phyloP scores from a whole-genome alignment of 768 basidiomycete species.

The Pulveroboletus sp. region DNA sequence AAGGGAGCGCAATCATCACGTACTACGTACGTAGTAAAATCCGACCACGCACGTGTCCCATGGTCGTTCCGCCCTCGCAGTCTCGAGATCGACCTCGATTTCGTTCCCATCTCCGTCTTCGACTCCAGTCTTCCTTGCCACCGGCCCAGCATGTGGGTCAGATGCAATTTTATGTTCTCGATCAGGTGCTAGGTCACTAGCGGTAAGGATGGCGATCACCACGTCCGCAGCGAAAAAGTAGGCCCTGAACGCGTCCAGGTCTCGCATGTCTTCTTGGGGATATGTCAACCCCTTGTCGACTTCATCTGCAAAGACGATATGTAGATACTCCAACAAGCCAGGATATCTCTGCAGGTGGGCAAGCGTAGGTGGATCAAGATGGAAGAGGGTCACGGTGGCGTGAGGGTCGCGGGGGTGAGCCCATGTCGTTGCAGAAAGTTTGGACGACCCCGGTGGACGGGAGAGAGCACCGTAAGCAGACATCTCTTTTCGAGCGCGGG shows the following conservation, averaged over 20 bases:
- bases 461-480: conserved; percentile 70
- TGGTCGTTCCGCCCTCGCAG: conserved; percentile 42
- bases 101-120: neutral
- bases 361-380: conserved; percentile 31
- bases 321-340: conserved; percentile 59
- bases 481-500: conserved; percentile 29
- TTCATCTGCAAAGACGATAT: conserved; percentile 61
- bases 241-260: conserved; percentile 52
- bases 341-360: conserved; percentile 19
- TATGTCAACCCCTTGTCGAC: conserved; percentile 77
- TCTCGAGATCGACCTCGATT: conserved; percentile 34
- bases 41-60: conserved; percentile 75
- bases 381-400: conserved; percentile 31
- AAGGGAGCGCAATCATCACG: neutral
- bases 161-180: neutral
- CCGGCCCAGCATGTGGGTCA: neutral
- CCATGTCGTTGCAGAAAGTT: conserved; percentile 49
- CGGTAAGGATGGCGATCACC: conserved; percentile 55
- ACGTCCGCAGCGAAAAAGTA: conserved; percentile 81
- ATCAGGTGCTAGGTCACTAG: neutral
- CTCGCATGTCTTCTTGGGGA: conserved; percentile 68
- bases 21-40: conserved; percentile 64
- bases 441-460: conserved; percentile 22
- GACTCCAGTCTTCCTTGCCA: neutral
- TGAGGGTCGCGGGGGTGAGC: conserved; percentile 23